Base-by-base conservation (phyloP, 2,329 filamentous ascomycete species). In the Colletotrichum tropicicola region DNA sequence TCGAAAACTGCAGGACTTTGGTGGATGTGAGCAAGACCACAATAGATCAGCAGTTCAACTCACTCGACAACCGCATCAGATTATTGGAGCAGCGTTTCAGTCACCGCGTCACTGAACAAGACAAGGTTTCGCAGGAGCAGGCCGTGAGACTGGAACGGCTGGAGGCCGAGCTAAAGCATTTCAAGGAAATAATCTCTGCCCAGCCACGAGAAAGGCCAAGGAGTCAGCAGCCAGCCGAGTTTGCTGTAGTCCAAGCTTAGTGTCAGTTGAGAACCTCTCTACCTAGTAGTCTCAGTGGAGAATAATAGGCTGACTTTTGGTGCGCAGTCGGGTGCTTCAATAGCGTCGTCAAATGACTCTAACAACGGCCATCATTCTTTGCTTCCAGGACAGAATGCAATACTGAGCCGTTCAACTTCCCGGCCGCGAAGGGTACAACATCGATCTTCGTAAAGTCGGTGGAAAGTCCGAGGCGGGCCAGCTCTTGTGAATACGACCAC, bases 1-100 rank as follows among this genome's bases (percentile, higher is more conserved):
- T 65, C 32, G 15, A 49, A 19, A 49, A 54, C 12, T 61, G 61
- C 32, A 65, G 56, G 45, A 61, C 49, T 6, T 21, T 65, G n/a
- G 49, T 65, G 8, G 61, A 61, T 28, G 48, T 44, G 6, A 61
- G 41, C 43, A 60, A 61, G 28, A 49, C 35, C 5, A 43, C 41
- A 2, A 12, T 60, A 6, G 61, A 51, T 23, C 61, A 65, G 23
- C 48, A 55, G 5, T 47, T 54, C 15, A 13, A 30, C 30, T 37
- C 15, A 4, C 27, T 65, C n/a, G 10, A 37, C 12, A 61, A 44
- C 21, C 48, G 61, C 2, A 6, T 61, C 21, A 32, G 21, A 10
- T 9, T 48, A 12, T 21, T 65, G 15, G 56, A 65, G 27, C n/a
- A 54, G 21, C 48, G 35, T 4, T 19, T 54, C 3, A 44, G 5